Base-by-base conservation (phyloP, 1,284 basidiomycete genomes). In the Sporisorium scitamineum region DNA sequence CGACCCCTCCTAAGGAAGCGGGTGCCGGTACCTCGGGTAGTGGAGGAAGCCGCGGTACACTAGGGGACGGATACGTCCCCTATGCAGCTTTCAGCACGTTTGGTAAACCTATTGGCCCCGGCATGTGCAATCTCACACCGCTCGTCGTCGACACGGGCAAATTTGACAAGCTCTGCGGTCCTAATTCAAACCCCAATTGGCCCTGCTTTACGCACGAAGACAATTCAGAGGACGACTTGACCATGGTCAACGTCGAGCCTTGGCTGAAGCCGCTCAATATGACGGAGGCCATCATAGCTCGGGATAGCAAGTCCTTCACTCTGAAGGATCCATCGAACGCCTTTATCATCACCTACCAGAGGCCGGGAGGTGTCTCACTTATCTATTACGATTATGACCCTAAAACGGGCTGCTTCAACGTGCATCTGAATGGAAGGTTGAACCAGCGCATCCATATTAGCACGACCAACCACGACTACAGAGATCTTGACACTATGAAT, bases 341-440 rank as follows among this genome's bases (percentile, higher is more conserved):
- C 1, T 68, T 68, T 20, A 22, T 2, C 2, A 57, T 68, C 45
- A 8, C 16, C 11, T 62, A 54, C 3, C 4, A 3, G 2, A 3
- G 14, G 7, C 5, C 7, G 9, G 2, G 0, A 0, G 13, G 5
- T 5, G 32, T 37, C 18, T 47, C 10, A 5, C 29, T 68, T 24
- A 26, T 5, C 7, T 68, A 50, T 45, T 61, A 61, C 45, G 55
- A 29, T 37, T 68, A 61, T 31, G 55, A 68, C 0, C 37, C 27
- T 5, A 18, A 24, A 4, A 68, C 66, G 4, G 66, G 66, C 32
- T 68, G 66, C 31, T 68, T 50, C 51, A 58, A 58, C 8, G 51
- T 68, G 9, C 51, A 68, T 13, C 44, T 68, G 8, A 27, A n/a
- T 29, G 51, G 44, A 10, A 52, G 4, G 0, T 14, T 26, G 1